A percentile compares a stretch with the other conserved stretches of the same genome.
These are phyloP conservation scores for Lotus japonicus DNA, from an alignment of 306 rosid genomes.

Conservation along the genomic window DNA sequence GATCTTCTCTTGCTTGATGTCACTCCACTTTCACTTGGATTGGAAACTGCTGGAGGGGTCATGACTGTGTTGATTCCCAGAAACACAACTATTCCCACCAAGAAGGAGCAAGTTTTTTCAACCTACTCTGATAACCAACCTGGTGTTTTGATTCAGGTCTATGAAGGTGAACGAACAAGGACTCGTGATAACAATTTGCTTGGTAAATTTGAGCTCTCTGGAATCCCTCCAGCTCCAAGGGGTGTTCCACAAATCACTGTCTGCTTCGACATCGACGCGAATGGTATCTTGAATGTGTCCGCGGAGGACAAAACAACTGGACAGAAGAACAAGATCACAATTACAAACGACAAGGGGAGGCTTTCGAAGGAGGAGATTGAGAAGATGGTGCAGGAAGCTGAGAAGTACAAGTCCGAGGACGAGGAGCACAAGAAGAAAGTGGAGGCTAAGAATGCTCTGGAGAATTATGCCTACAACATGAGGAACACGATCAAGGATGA, in stretches of 20 bases:
- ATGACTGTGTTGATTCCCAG: slow-evolving; percentile 62
- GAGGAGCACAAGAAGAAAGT: slow-evolving; percentile 59
- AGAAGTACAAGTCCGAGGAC: slow-evolving; percentile 43
- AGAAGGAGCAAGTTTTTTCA: slow-evolving; percentile 55
- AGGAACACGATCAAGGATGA: slow-evolving; percentile 55
- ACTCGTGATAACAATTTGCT: slow-evolving; percentile 57
- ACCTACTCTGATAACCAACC: slow-evolving; percentile 58
- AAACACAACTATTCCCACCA: slow-evolving; percentile 53
- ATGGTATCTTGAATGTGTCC: slow-evolving; percentile 50
- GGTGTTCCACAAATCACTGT: slow-evolving; percentile 55
- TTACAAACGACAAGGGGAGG: slow-evolving; percentile 59
- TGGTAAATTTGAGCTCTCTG: slow-evolving; percentile 51
- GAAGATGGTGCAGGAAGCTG: slow-evolving; percentile 62
- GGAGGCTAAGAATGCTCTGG: slow-evolving; percentile 45
- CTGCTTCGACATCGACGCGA: slow-evolving; percentile 46
- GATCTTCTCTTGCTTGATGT: slow-evolving; percentile 51
- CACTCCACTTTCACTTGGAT: slow-evolving; percentile 48
- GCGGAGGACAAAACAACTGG: slow-evolving; percentile 62
- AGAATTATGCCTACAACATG: slow-evolving; percentile 55
- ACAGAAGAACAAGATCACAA: slow-evolving; percentile 61
- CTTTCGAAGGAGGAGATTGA: slow-evolving; percentile 56
- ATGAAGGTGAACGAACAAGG: slow-evolving; percentile 46
- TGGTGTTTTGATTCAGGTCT: slow-evolving; percentile 56
- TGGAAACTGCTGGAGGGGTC: slow-evolving; percentile 55
- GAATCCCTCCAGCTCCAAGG: slow-evolving; percentile 59